phyloP scores from a whole-genome alignment of 2,329 filamentous ascomycete genomes.

The Botrytis medusae region DNA sequence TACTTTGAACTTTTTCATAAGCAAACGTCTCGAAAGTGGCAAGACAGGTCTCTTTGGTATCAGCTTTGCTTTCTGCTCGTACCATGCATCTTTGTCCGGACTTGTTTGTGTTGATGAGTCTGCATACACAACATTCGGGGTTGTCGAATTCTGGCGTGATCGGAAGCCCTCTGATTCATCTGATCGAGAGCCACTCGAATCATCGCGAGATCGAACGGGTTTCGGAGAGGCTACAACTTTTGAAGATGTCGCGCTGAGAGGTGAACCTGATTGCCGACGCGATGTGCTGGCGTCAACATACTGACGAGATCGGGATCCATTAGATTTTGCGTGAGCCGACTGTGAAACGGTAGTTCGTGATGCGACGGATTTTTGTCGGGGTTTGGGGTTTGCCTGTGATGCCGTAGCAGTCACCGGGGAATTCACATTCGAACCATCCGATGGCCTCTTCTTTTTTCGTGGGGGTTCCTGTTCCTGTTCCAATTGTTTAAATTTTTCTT shows the following conservation, averaged over 20 bases:
- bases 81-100: conserved; percentile 38
- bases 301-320: conserved; percentile 30
- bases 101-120: conserved; percentile 39
- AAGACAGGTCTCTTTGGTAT: conserved; percentile 34
- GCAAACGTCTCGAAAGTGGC: conserved; percentile 36
- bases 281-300: conserved; percentile 39
- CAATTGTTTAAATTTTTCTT: conserved; percentile 64
- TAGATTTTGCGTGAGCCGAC: conserved; percentile 26
- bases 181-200: conserved; percentile 23
- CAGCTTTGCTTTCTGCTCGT: conserved; percentile 26
- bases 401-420: conserved; percentile 22
- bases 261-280: conserved; percentile 37
- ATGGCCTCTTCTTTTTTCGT: conserved; percentile 62
- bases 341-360: conserved; percentile 34
- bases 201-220: conserved; percentile 23
- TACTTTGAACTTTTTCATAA: conserved; percentile 36
- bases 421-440: conserved; percentile 49
- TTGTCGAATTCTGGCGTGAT: conserved; percentile 32
- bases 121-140: conserved; percentile 33
- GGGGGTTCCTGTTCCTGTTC: conserved; percentile 57
- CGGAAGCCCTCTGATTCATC: conserved; percentile 24
- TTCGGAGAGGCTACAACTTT: conserved; percentile 30
- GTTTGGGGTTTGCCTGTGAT: conserved; percentile 36
- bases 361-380: conserved; percentile 37
- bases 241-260: conserved; percentile 36